phyloP scores from a whole-genome alignment of 2,329 filamentous ascomycete genomes.

The Emericellopsis cladophorae region DNA sequence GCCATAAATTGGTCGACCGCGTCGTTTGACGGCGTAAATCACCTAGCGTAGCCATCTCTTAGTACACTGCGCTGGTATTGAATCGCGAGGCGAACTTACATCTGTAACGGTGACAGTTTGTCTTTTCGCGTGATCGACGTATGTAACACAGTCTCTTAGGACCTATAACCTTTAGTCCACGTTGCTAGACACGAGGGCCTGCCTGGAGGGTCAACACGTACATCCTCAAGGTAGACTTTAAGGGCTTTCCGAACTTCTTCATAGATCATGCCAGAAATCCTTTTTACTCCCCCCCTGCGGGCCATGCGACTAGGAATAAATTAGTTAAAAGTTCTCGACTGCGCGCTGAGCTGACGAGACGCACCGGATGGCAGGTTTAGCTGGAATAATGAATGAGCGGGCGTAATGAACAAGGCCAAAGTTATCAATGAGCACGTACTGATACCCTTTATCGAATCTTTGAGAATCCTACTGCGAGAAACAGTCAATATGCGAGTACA shows the following conservation, averaged over 20 bases:
- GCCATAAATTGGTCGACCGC: constrained; percentile 43
- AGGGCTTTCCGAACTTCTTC: constrained; percentile 42
- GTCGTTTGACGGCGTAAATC: constrained; percentile 31
- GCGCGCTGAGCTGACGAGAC: constrained; percentile 1
- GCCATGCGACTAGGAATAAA: constrained; percentile 47
- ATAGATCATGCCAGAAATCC: constrained; percentile 55
- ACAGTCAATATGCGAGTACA: not conserved
- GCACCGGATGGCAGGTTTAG: constrained; percentile 42
- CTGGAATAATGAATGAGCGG: constrained; percentile 14
- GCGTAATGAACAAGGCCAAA: not conserved
- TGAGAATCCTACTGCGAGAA: constrained; percentile 28
- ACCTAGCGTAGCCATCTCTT: constrained; percentile 27
- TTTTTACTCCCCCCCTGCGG: constrained; percentile 64
- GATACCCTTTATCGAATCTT: constrained; percentile 34
- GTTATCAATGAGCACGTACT: constrained; percentile 25
- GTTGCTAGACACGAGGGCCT: not conserved
- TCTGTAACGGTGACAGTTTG: constrained; percentile 54
- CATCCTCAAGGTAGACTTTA: constrained; percentile 31
- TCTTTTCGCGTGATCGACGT: constrained; percentile 36
- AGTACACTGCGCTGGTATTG: not conserved
- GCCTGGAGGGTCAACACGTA: constrained; percentile 14
- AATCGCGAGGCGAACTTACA: constrained; percentile 24
- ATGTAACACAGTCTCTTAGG: constrained; percentile 32
- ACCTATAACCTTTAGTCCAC: constrained; percentile 25
- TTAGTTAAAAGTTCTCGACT: not conserved